Conservation (phyloP, 208 protist species). For the Wallacemonas sp. region DNA sequence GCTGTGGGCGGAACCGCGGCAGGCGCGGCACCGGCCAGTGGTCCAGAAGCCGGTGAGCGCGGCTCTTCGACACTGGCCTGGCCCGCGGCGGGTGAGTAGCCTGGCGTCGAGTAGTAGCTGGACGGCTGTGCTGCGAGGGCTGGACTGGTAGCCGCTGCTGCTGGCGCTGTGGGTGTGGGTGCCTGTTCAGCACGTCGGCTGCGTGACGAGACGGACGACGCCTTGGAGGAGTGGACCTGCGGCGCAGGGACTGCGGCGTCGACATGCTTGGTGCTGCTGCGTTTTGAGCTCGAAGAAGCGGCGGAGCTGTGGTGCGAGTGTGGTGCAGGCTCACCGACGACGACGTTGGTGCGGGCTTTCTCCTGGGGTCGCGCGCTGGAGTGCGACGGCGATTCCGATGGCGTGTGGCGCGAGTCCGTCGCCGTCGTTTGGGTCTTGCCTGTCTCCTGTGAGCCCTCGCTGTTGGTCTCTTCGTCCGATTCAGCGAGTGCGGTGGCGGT, state of each 20-base stretch:
- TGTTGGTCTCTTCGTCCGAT: too few relatives aligned
- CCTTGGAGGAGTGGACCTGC: neutral
- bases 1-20: neutral
- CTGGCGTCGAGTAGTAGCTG: neutral
- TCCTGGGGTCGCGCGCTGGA: neutral
- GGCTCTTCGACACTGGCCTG: constrained; percentile 1
- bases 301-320: neutral
- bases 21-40: too few relatives aligned
- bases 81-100: neutral
- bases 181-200: too few relatives aligned
- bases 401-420: neutral
- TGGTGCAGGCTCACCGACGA: neutral
- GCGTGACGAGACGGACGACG: neutral
- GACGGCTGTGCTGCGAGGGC: neutral
- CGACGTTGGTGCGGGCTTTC: neutral
- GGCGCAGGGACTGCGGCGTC: too few relatives aligned
- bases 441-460: too few relatives aligned
- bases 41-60: neutral
- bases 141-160: neutral
- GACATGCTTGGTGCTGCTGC: too few relatives aligned
- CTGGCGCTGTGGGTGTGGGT: neutral
- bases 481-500: too few relatives aligned
- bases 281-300: neutral
- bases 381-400: neutral
- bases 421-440: too few relatives aligned